These are phyloP conservation scores for Myriosclerotinia duriaeana DNA, from an alignment of 2,329 filamentous ascomycete species.

Conservation along the genomic window DNA sequence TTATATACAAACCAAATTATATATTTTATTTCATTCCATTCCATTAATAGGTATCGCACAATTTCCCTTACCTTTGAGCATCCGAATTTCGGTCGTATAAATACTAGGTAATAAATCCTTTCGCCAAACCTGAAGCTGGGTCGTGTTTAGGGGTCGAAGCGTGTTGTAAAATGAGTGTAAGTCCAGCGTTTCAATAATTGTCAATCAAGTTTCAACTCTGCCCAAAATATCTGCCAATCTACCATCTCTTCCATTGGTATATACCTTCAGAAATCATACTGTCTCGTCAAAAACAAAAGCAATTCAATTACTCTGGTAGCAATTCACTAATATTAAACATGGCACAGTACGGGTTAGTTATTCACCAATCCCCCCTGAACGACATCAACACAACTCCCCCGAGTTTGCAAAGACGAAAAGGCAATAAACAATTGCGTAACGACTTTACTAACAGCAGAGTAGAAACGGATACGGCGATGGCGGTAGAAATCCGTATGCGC, in stretches of 20 bases:
- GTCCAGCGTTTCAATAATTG: conserved; percentile 34
- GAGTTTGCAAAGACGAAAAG: not conserved
- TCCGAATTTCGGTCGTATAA: too few species aligned
- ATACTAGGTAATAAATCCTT: too few species aligned
- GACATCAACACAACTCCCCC: too few species aligned
- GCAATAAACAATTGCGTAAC: not conserved
- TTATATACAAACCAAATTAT: too few species aligned
- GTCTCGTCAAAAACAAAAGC: conserved; percentile 2
- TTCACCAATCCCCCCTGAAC: conserved; percentile 9
- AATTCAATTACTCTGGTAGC: conserved; percentile 19
- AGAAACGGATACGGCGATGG: conserved; percentile 2
- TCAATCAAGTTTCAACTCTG: conserved; percentile 28
- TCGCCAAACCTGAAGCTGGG: too few species aligned
- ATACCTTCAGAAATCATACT: not conserved
- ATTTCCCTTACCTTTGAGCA: too few species aligned
- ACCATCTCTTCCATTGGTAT: not conserved
- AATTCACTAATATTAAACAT: conserved; percentile 35
- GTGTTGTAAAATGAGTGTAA: conserved; percentile 36
- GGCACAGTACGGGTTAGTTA: conserved; percentile 41
- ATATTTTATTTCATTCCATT: too few species aligned
- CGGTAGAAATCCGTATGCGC: conserved; percentile 46
- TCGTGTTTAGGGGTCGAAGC: conserved; percentile 21
- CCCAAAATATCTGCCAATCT: not conserved
- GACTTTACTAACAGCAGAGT: not conserved
- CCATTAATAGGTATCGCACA: too few species aligned